Evolutionary conservation across 305 asterid species (phyloP).

Genomic region (Rubia balearica): DNA sequence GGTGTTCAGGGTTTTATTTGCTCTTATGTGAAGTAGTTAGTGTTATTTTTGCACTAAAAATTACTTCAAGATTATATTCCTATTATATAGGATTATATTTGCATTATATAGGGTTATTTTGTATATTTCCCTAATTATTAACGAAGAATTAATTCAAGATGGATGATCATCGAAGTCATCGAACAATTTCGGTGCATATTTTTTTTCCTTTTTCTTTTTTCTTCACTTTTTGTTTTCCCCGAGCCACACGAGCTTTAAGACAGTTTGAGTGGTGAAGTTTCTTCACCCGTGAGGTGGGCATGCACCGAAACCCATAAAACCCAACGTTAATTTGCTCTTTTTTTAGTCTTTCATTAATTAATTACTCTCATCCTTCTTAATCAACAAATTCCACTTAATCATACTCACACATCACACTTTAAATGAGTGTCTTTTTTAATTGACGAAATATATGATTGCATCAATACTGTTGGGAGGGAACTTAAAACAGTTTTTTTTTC

Average conservation of each 20-base stretch:
- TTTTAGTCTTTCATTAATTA: background rate
- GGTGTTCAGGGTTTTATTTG: no score
- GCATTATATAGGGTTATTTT: no score
- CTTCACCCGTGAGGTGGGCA: no score
- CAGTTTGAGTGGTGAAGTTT: constrained; percentile 12
- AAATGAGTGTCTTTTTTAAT: background rate
- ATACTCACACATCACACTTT: background rate
- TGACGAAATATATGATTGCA: background rate
- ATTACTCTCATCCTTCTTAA: background rate
- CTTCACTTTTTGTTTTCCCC: constrained; percentile 15
- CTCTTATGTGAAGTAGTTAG: no score
- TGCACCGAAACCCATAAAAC: constrained; percentile 24
- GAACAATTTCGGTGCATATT: no score
- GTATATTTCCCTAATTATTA: no score
- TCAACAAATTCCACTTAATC: background rate
- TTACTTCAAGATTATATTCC: no score
- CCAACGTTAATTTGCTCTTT: background rate
- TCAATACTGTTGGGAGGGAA: background rate
- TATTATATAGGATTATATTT: no score
- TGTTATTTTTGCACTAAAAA: no score
- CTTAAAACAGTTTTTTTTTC: constrained; percentile 6
- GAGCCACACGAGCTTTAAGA: constrained; percentile 20
- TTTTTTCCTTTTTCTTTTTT: background rate
- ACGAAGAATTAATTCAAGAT: background rate
- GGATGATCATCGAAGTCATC: background rate